Evolutionary conservation across 257 asterid species (phyloP), one percentile per base, ranked within the genome.

Genomic region (Solanum rostratum): DNA sequence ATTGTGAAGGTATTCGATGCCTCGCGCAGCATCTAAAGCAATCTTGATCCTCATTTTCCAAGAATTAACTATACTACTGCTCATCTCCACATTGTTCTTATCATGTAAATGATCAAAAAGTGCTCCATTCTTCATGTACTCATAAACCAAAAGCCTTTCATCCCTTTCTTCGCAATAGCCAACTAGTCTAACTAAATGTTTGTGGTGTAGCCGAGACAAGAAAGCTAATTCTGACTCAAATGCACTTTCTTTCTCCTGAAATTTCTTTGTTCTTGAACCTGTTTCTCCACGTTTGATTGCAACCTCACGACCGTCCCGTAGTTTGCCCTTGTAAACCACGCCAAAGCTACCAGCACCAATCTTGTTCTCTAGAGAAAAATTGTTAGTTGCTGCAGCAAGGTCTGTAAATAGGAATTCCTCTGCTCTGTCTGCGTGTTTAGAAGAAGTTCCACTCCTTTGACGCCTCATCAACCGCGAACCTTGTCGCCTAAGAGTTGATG

Each of bases 261-360:
- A 93, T 68, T 93, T 94, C 90, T 90, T 91, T 1, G 90, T 81
- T 69, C 84, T 92, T 0, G 92, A 90, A 37, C 98, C 93, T 0
- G 91, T 66, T 76, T 95, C 98, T 22, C 96, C 93, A 74, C 98
- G 86, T 39, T 95, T 95, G 18, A 95, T 94, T 1, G 98, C 98
- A 2, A 95, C 98, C 83, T 93, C 97, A 0, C 93, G 95, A 1
- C 98, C 97, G 50, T 95, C 96, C 0, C 82, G 69, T 9, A 94
- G 87, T 85, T 94, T 94, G 10, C 98, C 98, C 82, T 50, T 88
- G 85, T 95, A 95, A 4, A 95, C 98, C 14, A 91, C 90, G 16
- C 98, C 98, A 29, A 94, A 95, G 78, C 98, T 95, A 60, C 98
- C 98, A 8, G 92, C 93, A 49, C 98, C 98, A 80, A 95, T 89